Evolutionary conservation across 169 alveolate species (phyloP), one percentile per base, ranked within the genome.

Genomic region (Plasmodium vivax): DNA sequence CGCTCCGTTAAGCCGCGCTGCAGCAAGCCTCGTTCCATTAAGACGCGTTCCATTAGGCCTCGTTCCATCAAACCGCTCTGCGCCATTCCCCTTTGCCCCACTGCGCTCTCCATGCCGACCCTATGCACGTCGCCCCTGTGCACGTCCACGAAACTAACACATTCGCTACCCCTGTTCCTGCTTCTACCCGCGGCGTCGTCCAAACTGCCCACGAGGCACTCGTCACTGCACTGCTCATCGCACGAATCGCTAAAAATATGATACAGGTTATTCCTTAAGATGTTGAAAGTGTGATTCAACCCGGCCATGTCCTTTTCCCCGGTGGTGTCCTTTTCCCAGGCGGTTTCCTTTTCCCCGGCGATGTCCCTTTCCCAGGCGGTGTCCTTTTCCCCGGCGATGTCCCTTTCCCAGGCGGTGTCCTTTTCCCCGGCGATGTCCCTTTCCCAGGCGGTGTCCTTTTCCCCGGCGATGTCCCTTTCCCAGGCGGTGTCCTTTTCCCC

Each of bases 221-320:
- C 92, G 54, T 81, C 72, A 47, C n/a, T 38, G 32, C 51, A 71
- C 10, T 43, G 27, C 92, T 62, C 83, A 68, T 68, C 83, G 36
- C 41, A 72, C 54, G 82, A 19, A 23, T 84, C 92, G 38, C 72
- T 84, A 32, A 84, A 68, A 56, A 27, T 82, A 54, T 47, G 72
- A 54, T 90, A 90, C 62, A 90, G 36, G 34, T 90, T 82, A 80
- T 90, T 90, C 83, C 83, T 90, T 34, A 90, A 45, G 43, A 72
- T 80, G 72, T 71, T 81, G 19, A 90, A 12, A 30, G 94, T 90
- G 47, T 58, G 80, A 23, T 81, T 90, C n/a, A 90, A 47, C 45
- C 74, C 74, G 27, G 43, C 51, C 51, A 62, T 16, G 51, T 80
- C 92, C 47, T 90, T 90, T 75, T 51, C 82, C 38, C 27, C 0